Conservation (phyloP, 2,329 filamentous ascomycete species). For the Didymella pinodella region DNA sequence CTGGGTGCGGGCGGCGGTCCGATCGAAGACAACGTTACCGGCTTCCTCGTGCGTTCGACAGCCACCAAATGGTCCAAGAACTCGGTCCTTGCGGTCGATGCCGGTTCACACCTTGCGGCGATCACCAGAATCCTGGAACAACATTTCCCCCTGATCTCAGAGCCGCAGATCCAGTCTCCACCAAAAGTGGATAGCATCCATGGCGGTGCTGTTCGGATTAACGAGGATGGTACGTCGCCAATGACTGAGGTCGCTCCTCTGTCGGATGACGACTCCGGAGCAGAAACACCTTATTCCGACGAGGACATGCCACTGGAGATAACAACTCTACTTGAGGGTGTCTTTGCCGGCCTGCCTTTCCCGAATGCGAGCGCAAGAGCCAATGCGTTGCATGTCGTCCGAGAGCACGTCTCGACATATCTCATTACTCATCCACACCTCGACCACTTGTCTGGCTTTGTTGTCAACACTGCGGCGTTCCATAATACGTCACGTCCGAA, state of each 20-base stretch:
- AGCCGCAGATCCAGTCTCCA: constrained; percentile 21
- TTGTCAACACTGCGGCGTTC: constrained; percentile 90
- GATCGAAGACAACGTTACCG: constrained; percentile 86
- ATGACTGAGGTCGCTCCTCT: constrained; percentile 28
- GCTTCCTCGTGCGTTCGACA: constrained; percentile 84
- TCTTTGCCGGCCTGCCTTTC: constrained; percentile 81
- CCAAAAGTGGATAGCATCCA: constrained; percentile 29
- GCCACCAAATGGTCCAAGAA: constrained; percentile 80
- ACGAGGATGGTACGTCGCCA: constrained; percentile 39
- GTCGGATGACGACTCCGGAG: constrained; percentile 43
- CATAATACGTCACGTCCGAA: constrained; percentile 81
- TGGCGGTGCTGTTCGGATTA: constrained; percentile 23
- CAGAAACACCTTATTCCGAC: constrained; percentile 38
- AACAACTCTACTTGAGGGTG: constrained; percentile 67
- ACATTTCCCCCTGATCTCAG: constrained; percentile 57
- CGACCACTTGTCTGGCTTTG: constrained; percentile 90
- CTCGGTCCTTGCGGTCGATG: constrained; percentile 91
- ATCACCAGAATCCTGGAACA: constrained; percentile 80
- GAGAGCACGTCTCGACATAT: constrained; percentile 82
- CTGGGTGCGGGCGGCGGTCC: constrained; percentile 89
- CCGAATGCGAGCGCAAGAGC: constrained; percentile 71
- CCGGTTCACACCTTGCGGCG: constrained; percentile 85
- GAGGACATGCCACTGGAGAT: constrained; percentile 53
- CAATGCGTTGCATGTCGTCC: constrained; percentile 82
- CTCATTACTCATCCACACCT: constrained; percentile 97